Evolutionary conservation across 768 basidiomycete species (phyloP).

Genomic region (Auricularia heimuer): DNA sequence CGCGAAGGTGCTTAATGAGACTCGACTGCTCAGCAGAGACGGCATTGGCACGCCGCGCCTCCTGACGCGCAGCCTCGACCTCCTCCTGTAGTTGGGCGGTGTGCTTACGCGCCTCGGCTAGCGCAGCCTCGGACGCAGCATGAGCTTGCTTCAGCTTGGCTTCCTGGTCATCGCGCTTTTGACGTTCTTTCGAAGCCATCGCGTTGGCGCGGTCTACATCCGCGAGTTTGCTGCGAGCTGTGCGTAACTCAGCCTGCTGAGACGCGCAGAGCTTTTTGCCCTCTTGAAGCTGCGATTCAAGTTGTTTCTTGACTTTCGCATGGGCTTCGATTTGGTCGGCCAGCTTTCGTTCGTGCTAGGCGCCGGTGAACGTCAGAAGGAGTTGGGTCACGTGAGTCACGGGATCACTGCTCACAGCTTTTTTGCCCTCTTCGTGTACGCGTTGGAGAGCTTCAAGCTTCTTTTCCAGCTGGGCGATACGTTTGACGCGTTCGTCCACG

Average conservation of each 20-base stretch:
- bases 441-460: slow-evolving; percentile 57
- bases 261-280: slow-evolving; percentile 37
- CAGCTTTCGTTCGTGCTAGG: slow-evolving; percentile 51
- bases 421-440: slow-evolving; percentile 57
- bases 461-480: slow-evolving; percentile 7
- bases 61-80: slow-evolving; percentile 29
- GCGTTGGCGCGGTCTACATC: slow-evolving; percentile 45
- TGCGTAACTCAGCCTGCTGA: slow-evolving; percentile 57
- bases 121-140: slow-evolving; percentile 42
- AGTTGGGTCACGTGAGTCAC: neutral
- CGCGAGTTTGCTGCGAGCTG: slow-evolving; percentile 48
- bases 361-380: neutral
- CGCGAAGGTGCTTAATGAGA: neutral
- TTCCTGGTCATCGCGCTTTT: slow-evolving; percentile 40
- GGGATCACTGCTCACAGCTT: slow-evolving; percentile 33
- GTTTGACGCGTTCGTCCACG: slow-evolving; percentile 6
- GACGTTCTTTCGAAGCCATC: slow-evolving; percentile 42
- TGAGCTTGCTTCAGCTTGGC: slow-evolving; percentile 42
- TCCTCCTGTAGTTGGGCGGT: slow-evolving; percentile 49
- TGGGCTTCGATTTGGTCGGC: slow-evolving; percentile 42
- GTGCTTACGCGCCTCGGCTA: slow-evolving; percentile 41
- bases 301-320: slow-evolving; percentile 58
- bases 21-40: neutral
- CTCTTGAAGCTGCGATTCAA: slow-evolving; percentile 53
- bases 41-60: neutral